Percentiles rank a stretch among this genome's conserved stretches.
Conservation (phyloP, 164 flowering plant species). For the Magnolia changhungtana region DNA sequence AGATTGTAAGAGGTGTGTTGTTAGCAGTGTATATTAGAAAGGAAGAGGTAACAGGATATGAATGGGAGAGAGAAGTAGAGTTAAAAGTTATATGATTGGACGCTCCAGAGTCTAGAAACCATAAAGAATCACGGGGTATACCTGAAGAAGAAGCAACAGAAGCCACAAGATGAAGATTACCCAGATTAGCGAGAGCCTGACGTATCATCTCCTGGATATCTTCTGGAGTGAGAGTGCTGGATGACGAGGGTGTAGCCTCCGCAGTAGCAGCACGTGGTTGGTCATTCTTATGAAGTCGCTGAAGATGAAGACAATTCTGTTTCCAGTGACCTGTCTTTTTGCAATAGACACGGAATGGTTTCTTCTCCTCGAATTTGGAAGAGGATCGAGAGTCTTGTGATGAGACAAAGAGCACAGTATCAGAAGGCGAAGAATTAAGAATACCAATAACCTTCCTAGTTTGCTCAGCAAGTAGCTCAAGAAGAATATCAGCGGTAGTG, state of each 20-base stretch:
- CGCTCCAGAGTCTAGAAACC: neutral
- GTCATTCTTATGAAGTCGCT: neutral
- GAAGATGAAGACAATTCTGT: neutral
- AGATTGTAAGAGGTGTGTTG: neutral
- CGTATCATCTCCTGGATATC: neutral
- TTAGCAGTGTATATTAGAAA: neutral
- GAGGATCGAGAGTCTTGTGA: neutral
- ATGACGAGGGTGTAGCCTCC: neutral
- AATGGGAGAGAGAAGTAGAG: constrained; percentile 1
- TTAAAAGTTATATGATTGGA: neutral
- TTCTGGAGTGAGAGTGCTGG: neutral
- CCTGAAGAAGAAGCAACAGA: neutral
- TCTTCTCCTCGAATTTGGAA: neutral
- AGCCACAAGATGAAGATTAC: neutral
- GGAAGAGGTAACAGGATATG: neutral
- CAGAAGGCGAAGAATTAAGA: neutral
- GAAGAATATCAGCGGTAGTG: neutral
- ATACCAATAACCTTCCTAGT: neutral
- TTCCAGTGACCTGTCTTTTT: neutral
- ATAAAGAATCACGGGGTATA: neutral
- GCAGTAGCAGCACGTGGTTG: neutral
- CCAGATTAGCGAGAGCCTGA: neutral
- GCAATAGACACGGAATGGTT: neutral
- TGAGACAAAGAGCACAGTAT: neutral
- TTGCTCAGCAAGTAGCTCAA: neutral